Conservation (phyloP, 164 flowering plant genomes). For the Macadamia tetraphylla region DNA sequence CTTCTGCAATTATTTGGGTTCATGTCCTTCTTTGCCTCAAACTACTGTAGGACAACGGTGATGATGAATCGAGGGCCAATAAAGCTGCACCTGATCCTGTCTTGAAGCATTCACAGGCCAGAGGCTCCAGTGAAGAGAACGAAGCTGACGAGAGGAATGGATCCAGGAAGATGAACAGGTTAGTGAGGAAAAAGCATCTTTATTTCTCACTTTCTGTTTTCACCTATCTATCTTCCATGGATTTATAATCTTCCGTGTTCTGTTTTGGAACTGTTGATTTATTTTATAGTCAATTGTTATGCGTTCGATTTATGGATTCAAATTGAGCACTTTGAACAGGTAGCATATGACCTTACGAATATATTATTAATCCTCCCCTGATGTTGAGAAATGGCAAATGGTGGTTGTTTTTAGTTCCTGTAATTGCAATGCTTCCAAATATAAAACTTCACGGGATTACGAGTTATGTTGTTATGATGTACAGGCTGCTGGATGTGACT, state of each 20-base stretch:
- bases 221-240: background rate
- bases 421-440: no score
- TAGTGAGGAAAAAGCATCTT: background rate
- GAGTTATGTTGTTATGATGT: no score
- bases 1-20: conserved; percentile 99
- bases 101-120: conserved; percentile 24
- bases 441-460: no score
- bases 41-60: conserved; percentile 91
- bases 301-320: no score
- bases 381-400: no score
- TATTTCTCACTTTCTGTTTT: conserved; percentile 18
- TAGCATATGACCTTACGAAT: no score
- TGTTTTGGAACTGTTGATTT: background rate
- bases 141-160: conserved; percentile 48
- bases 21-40: conserved; percentile 98
- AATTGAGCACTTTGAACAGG: no score
- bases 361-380: no score
- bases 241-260: background rate
- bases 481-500: no score
- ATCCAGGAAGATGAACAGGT: conserved; percentile 4
- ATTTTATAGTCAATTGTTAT: no score
- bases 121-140: conserved; percentile 33
- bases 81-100: conserved; percentile 30
- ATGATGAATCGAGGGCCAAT: conserved; percentile 24
- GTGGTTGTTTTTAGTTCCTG: no score